phyloP scores from a whole-genome alignment of 495 filamentous ascomycete genomes.

The Neurospora cerealis region DNA sequence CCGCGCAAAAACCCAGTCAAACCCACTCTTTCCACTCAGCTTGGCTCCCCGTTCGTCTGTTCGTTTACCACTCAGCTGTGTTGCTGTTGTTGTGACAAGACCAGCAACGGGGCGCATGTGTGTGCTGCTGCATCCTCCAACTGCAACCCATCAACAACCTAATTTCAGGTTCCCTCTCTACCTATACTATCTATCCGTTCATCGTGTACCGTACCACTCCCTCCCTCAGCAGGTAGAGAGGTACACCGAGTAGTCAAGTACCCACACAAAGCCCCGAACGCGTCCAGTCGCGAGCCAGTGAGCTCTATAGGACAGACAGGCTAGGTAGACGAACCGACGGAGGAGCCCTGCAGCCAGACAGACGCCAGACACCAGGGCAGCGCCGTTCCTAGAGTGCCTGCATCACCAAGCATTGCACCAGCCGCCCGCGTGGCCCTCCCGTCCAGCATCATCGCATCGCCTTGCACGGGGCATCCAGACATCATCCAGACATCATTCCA shows the following conservation, averaged over 20 bases:
- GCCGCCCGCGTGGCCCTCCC: not conserved
- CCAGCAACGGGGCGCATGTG: not conserved
- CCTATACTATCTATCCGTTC: not conserved
- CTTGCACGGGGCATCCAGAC: conserved; percentile 8
- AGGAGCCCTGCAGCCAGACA: not conserved
- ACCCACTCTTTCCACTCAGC: not conserved
- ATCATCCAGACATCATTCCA: not conserved
- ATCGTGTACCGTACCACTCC: not conserved
- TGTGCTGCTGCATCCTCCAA: not conserved
- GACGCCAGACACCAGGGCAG: not conserved
- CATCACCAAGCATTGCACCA: not conserved
- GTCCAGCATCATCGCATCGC: not conserved
- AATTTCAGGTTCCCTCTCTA: not conserved
- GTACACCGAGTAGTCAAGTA: not conserved
- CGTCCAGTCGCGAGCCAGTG: not conserved
- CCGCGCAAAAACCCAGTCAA: not conserved
- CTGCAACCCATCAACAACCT: not conserved
- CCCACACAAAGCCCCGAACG: not conserved
- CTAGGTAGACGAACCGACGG: not conserved
- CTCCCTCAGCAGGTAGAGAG: not conserved
- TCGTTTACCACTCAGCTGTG: not conserved
- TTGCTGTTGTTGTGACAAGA: not conserved
- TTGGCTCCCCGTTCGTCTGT: not conserved
- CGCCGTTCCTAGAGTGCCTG: not conserved
- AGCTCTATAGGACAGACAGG: not conserved